Evolutionary conservation across 805 yeast species (phyloP), one percentile per base, ranked within the genome.

Genomic region (Candida pini): DNA sequence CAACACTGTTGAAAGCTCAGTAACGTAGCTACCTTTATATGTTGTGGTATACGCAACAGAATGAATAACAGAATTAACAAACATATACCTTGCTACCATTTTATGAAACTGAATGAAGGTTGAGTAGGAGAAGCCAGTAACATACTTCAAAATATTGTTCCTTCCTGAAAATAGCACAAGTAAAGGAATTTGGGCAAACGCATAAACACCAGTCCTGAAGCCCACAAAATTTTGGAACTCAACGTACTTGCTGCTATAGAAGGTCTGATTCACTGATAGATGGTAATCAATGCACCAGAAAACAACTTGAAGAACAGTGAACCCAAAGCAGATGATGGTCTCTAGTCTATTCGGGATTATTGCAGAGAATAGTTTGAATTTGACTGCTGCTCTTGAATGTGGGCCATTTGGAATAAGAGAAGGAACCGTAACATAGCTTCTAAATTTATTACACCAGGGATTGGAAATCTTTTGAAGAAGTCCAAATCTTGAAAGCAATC

Each of bases 91-190:
- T 2, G 84, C 78, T 31, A 71, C 54, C 78, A 85, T 73, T 53
- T 71, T 79, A 56, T 86, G 95, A 49, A 72, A 73, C 21, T 68
- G 65, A 47, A 77, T 47, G 44, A 69, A 69, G 22, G 68, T 54
- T 3, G 69, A 44, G 36, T 60, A 64, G 7, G 55, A 47, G 64
- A 71, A 64, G 1, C 73, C 70, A 6, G 73, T 63, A 17, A 69
- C 18, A 54, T 59, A 69, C 31, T 54, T 55, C 35, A 68, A 49
- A 26, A 69, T 52, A 48, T 66, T 68, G 43, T 69, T 69, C 41
- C 74, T 55, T 26, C 76, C 76, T 5, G 71, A 65, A 49, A 71
- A 70, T 26, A 71, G 53, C n/a, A 71, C 51, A 27, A 66, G 40
- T 9, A 57, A 41, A 3, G 77, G 76, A 23, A 68, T 52, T 26